Conservation (phyloP, 2,329 filamentous ascomycete genomes). For the Graphilbum ipis-grandicollis region DNA sequence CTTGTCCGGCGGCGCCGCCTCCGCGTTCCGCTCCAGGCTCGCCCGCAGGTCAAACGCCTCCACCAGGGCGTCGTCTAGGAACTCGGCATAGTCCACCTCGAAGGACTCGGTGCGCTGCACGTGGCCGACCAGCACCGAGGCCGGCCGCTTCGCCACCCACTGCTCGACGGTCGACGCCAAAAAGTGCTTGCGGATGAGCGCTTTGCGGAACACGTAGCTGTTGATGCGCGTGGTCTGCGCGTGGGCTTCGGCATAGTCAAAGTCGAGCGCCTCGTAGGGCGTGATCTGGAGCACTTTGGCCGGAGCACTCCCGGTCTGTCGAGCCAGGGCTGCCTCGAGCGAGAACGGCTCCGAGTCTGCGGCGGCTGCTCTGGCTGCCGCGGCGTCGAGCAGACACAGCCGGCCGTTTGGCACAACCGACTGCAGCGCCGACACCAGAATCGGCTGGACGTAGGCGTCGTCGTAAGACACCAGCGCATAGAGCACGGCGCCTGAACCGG, state of each 20-base stretch:
- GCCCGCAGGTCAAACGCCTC: constrained; percentile 79
- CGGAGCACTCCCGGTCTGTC: constrained; percentile 1
- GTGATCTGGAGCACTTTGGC: constrained; percentile 55
- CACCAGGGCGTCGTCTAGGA: constrained; percentile 79
- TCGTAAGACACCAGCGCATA: constrained; percentile 71
- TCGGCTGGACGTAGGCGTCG: constrained; percentile 74
- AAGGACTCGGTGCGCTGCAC: constrained; percentile 71
- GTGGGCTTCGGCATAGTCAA: constrained; percentile 51
- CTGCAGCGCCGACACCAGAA: constrained; percentile 59
- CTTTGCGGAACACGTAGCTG: constrained; percentile 90
- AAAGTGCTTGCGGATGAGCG: constrained; percentile 91
- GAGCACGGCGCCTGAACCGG: too few species aligned
- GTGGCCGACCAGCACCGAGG: constrained; percentile 48
- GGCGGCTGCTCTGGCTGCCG: constrained; percentile 1
- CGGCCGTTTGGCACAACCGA: constrained; percentile 36
- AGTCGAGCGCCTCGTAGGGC: constrained; percentile 77
- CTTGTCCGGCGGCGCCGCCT: constrained; percentile 13
- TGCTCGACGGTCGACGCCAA: constrained; percentile 66
- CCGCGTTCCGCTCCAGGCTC: constrained; percentile 50
- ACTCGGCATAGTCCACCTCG: constrained; percentile 93
- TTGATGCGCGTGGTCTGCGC: constrained; percentile 53
- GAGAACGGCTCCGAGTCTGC: constrained; percentile 15
- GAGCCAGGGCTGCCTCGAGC: constrained; percentile 19
- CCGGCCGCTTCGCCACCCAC: constrained; percentile 73
- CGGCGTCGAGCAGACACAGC: constrained; percentile 25